These are phyloP conservation scores for Sechiopsis laciniata DNA, from an alignment of 306 rosid genomes.

Conservation along the genomic window DNA sequence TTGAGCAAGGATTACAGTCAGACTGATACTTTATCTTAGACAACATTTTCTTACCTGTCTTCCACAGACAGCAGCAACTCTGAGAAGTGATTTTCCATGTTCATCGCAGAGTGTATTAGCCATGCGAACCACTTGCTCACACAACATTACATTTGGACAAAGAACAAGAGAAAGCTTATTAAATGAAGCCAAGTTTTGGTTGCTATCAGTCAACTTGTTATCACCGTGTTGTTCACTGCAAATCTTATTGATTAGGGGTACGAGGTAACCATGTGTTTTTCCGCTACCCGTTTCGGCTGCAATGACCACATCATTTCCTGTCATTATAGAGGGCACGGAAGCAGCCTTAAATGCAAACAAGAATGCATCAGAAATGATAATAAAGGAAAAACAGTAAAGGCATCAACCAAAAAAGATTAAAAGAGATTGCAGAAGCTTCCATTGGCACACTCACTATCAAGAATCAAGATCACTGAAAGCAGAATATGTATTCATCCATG, in stretches of 20 bases:
- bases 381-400: background rate
- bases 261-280: slow-evolving; percentile 77
- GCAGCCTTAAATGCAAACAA: slow-evolving; percentile 59
- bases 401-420: background rate
- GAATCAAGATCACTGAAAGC: background rate
- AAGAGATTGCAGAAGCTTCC: background rate
- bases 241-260: slow-evolving; percentile 63
- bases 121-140: slow-evolving; percentile 86
- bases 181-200: slow-evolving; percentile 29
- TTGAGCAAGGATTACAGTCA: background rate
- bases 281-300: slow-evolving; percentile 99
- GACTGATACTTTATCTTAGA: background rate
- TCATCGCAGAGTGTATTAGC: slow-evolving; percentile 63
- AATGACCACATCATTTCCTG: slow-evolving; percentile 74
- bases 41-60: slow-evolving; percentile 53
- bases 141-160: slow-evolving; percentile 85
- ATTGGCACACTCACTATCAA: slow-evolving; percentile 9
- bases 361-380: slow-evolving; percentile 11
- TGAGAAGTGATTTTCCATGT: slow-evolving; percentile 53
- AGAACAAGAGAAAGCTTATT: slow-evolving; percentile 56
- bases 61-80: slow-evolving; percentile 73
- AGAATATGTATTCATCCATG: background rate
- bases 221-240: slow-evolving; percentile 29
- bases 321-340: slow-evolving; percentile 66
- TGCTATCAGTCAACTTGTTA: slow-evolving; percentile 29